phyloP scores from a whole-genome alignment of 1,139 yeast genomes.

The Zygotorulaspora mrakii region DNA sequence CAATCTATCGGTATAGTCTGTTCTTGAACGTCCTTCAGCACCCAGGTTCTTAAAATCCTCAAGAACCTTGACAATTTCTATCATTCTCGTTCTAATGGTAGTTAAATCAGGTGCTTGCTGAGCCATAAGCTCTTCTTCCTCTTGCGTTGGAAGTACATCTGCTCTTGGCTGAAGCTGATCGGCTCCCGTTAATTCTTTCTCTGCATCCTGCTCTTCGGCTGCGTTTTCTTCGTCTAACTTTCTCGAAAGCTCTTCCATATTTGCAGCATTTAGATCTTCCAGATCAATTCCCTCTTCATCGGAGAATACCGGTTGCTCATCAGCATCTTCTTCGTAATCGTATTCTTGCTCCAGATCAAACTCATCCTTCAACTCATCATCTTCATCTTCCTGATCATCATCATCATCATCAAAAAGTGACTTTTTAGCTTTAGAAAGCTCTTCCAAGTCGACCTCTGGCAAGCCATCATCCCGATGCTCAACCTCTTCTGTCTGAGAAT shows the following conservation, averaged over 20 bases:
- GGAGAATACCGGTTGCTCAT: constrained; percentile 75
- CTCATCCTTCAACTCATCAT: constrained; percentile 55
- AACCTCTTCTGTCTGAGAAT: constrained; percentile 35
- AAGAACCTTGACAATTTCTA: constrained; percentile 91
- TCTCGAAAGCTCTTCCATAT: constrained; percentile 76
- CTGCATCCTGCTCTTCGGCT: constrained; percentile 74
- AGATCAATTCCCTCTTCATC: constrained; percentile 71
- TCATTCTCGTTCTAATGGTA: constrained; percentile 84
- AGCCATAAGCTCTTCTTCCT: constrained; percentile 50
- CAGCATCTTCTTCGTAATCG: constrained; percentile 46
- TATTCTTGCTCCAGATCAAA: constrained; percentile 55
- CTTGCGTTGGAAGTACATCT: constrained; percentile 56
- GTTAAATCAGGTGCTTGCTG: constrained; percentile 69
- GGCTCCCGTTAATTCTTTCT: constrained; percentile 62
- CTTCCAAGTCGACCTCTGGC: constrained; percentile 64
- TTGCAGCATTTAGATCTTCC: constrained; percentile 77
- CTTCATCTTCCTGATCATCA: constrained; percentile 37
- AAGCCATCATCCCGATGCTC: constrained; percentile 47
- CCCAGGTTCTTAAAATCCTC: constrained; percentile 84
- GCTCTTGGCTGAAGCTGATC: constrained; percentile 68
- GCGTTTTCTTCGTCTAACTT: constrained; percentile 69
- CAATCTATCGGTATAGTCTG: constrained; percentile 73
- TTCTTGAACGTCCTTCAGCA: constrained; percentile 81
- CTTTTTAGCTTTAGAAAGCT: constrained; percentile 62
- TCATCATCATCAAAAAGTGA: constrained; percentile 67